These are phyloP conservation scores for Monascus ruber DNA, from an alignment of 2,329 filamentous ascomycete genomes.

Conservation along the genomic window DNA sequence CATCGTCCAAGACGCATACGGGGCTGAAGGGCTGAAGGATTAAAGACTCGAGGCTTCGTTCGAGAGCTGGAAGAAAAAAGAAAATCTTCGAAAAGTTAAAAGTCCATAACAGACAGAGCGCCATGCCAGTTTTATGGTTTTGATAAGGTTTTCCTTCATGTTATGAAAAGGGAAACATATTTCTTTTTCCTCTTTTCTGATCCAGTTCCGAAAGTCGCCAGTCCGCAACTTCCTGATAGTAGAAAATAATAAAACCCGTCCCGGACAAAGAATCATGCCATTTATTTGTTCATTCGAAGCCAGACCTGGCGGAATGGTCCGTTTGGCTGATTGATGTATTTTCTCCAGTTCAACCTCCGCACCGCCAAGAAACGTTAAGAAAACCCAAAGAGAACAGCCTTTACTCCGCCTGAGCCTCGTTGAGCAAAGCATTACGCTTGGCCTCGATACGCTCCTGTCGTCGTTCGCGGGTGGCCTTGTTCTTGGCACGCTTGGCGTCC, in stretches of 20 bases:
- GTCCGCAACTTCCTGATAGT: constrained; percentile 1
- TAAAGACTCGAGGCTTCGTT: too few species aligned
- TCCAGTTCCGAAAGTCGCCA: constrained; percentile 8
- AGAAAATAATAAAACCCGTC: constrained; percentile 3
- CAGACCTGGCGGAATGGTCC: constrained; percentile 10
- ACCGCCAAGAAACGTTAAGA: constrained; percentile 24
- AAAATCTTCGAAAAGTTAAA: constrained; percentile 5
- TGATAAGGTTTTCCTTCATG: constrained; percentile 9
- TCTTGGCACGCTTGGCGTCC: constrained; percentile 99
- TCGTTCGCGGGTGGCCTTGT: constrained; percentile 98
- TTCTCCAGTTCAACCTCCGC: constrained; percentile 25
- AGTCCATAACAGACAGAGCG: constrained; percentile 9
- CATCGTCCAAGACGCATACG: too few species aligned
- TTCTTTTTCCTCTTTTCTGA: constrained; percentile 9
- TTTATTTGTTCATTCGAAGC: neutral
- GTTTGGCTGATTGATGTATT: constrained; percentile 16
- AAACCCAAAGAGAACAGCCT: constrained; percentile 13
- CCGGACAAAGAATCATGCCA: constrained; percentile 10
- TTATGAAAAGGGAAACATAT: constrained; percentile 6
- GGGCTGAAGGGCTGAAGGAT: too few species aligned
- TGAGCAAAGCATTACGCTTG: constrained; percentile 81
- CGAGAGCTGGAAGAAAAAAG: neutral
- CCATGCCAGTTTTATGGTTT: constrained; percentile 17
- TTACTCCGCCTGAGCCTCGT: constrained; percentile 49
- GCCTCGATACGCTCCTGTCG: constrained; percentile 81